Evolutionary conservation across 352 stramenopile genomes (phyloP), one percentile per base, ranked within the genome.

Genomic region (Phytophthora pseudosyringae): DNA sequence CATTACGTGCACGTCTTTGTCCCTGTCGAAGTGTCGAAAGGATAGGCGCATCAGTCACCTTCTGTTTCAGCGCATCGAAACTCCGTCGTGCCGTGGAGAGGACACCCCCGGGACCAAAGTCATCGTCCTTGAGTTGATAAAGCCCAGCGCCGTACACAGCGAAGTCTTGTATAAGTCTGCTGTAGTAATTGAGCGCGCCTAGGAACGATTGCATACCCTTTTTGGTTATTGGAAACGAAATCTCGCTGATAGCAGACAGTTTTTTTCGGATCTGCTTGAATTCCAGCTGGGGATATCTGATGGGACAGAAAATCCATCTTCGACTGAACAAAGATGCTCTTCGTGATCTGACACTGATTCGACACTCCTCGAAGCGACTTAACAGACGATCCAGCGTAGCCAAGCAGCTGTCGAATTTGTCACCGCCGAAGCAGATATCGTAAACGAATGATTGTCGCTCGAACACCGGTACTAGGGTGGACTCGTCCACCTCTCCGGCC

Each of bases 321-420:
- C 0, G 43, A 38, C 12, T 57, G 67, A 1, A 51, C 41, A 8
- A 75, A 64, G 0, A 51, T 25, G 9, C 65, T 78, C 18, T 75
- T 75, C 0, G 46, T 64, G 10, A 78, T 41, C 64, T 77, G 4
- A 74, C 53, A 3, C 43, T 69, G 21, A 75, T 71, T 10, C 60
- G 9, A 15, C 52, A 75, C 4, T 78, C 62, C 3, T 31, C 26
- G 0, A 75, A 57, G 0, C 52, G 63, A 7, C 36, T 28, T 3
- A 75, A 33, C 9, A 75, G 26, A 0, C 32, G 3, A 10, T 72
- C 18, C 13, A 74, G 16, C 1, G 43, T 50, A 0, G 0, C 5
- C 5, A 59, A 48, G 2, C 65, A 61, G 7, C 6, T 35, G 31
- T 44, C 38, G 9, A 44, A 25, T 11, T 3, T 44, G 5, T 18